Evolutionary conservation across 305 asterid genomes (phyloP).

Genomic region (Fraxinus sp.): DNA sequence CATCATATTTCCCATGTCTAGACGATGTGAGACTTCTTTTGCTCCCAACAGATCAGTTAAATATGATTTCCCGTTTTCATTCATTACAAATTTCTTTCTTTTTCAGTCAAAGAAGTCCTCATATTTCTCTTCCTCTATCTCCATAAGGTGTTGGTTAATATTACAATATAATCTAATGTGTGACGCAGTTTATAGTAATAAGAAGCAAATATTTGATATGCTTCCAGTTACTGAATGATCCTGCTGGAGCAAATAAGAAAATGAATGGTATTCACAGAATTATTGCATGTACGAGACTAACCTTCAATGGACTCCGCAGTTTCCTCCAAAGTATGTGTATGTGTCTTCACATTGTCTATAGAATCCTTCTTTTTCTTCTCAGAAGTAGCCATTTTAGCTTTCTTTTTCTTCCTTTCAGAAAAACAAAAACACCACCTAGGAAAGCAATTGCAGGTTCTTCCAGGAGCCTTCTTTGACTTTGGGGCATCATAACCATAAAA

Average conservation of each 20-base stretch:
- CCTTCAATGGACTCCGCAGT: background rate
- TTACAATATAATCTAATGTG: too few relatives aligned
- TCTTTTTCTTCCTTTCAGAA: constrained; percentile 9
- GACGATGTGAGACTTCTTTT: too few relatives aligned
- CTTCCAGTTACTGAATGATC: too few relatives aligned
- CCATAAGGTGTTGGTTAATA: too few relatives aligned
- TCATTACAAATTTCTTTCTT: too few relatives aligned
- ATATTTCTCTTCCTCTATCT: too few relatives aligned
- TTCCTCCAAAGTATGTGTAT: background rate
- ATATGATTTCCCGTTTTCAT: too few relatives aligned
- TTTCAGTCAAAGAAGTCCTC: too few relatives aligned
- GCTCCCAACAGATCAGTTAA: too few relatives aligned
- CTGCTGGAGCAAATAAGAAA: background rate
- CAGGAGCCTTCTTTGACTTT: constrained; percentile 26
- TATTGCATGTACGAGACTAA: background rate
- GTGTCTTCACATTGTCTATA: background rate
- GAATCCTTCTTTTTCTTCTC: background rate
- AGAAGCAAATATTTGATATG: too few relatives aligned
- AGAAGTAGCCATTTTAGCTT: background rate
- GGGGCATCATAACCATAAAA: constrained; percentile 42
- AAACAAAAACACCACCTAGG: constrained; percentile 32
- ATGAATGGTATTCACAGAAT: background rate
- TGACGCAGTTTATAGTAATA: too few relatives aligned
- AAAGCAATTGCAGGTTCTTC: constrained; percentile 35
- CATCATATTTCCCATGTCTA: too few relatives aligned